Evolutionary conservation across 768 basidiomycete species (phyloP).

Genomic region (Leccinum boreale): DNA sequence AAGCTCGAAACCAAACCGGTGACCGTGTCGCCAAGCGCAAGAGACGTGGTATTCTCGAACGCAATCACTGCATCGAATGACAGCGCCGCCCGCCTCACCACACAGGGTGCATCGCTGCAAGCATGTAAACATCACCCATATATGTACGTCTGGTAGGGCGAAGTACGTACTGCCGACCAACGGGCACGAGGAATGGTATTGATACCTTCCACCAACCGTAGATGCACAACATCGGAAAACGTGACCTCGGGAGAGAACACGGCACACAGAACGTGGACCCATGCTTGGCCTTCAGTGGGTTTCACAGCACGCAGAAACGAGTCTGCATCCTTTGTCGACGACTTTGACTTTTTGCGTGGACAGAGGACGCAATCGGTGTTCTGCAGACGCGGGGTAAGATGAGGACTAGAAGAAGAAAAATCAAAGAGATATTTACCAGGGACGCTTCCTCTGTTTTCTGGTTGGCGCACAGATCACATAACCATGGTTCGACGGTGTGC

Average conservation of each 20-base stretch:
- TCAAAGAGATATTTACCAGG: conserved; percentile 46
- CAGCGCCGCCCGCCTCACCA: conserved; percentile 67
- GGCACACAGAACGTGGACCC: conserved; percentile 89
- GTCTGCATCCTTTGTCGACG: conserved; percentile 48
- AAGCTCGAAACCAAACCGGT: conserved; percentile 92
- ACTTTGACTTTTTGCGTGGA: conserved; percentile 44
- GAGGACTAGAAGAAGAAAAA: not conserved
- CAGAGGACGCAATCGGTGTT: conserved; percentile 84
- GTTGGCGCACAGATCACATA: conserved; percentile 86
- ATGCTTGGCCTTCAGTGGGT: conserved; percentile 90
- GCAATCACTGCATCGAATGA: conserved; percentile 83
- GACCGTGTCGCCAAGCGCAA: conserved; percentile 84
- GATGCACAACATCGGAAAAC: conserved; percentile 69
- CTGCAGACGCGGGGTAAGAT: conserved; percentile 37
- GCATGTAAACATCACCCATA: conserved; percentile 7
- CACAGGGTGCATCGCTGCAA: conserved; percentile 75
- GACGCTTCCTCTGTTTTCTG: conserved; percentile 78
- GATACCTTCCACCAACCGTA: conserved; percentile 85
- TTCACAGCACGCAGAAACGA: conserved; percentile 76
- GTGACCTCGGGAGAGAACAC: conserved; percentile 83
- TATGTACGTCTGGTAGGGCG: not conserved
- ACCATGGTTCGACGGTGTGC: conserved; percentile 66
- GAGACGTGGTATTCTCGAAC: conserved; percentile 76
- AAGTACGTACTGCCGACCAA: conserved; percentile 65
- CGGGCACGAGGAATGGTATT: conserved; percentile 66